Conservation (phyloP, 1,284 basidiomycete genomes). For the Puccinia hordei region DNA sequence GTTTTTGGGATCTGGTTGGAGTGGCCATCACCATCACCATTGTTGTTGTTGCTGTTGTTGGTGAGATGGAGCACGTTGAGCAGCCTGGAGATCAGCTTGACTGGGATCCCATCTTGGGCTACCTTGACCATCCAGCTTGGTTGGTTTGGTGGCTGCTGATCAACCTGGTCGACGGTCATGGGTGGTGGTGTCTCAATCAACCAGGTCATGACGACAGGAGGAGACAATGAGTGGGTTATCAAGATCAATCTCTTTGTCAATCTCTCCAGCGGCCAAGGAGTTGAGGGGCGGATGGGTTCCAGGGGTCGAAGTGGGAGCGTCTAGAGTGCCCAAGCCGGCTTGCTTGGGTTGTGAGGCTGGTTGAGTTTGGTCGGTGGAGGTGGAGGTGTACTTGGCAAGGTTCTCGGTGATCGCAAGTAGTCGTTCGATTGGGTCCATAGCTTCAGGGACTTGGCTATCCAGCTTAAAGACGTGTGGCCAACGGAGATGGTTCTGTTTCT, state of each 20-base stretch:
- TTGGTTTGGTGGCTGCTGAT: neutral
- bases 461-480: slow-evolving; percentile 37
- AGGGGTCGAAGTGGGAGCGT: too few relatives aligned
- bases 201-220: slow-evolving; percentile 33
- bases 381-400: slow-evolving; percentile 32
- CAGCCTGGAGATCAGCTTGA: slow-evolving; percentile 28
- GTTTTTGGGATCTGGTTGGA: too few relatives aligned
- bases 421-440: slow-evolving; percentile 29
- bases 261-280: slow-evolving; percentile 17
- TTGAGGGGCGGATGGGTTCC: slow-evolving; percentile 7
- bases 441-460: slow-evolving; percentile 18
- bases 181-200: neutral
- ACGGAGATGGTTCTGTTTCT: slow-evolving; percentile 9
- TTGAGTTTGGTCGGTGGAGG: neutral
- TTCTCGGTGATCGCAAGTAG: slow-evolving; percentile 23
- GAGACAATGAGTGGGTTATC: slow-evolving; percentile 8
- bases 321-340: too few relatives aligned
- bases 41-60: too few relatives aligned
- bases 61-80: neutral
- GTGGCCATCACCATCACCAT: too few relatives aligned
- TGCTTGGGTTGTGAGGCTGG: too few relatives aligned
- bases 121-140: neutral
- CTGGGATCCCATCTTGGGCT: neutral
- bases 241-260: slow-evolving; percentile 43
- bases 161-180: neutral